Evolutionary conservation across 1,139 yeast genomes (phyloP).

Genomic region (Keqinozyma sinolaborantium): DNA sequence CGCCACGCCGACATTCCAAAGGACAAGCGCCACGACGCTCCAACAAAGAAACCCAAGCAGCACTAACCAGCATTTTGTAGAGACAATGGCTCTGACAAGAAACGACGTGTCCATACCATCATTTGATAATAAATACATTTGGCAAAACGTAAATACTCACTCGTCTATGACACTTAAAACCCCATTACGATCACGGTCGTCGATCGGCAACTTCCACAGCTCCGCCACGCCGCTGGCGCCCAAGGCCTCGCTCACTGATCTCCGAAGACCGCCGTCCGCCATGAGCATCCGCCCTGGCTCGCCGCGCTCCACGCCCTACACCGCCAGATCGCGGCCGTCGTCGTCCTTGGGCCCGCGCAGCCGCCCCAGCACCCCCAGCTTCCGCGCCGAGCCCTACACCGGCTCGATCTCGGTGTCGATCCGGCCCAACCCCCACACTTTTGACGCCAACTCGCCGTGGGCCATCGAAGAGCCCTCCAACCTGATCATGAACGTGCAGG

Average conservation of each 20-base stretch:
- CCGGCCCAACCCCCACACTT: constrained; percentile 49
- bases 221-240: constrained; percentile 5
- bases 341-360: constrained; percentile 33
- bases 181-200: constrained; percentile 22
- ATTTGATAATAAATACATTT: background rate
- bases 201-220: constrained; percentile 13
- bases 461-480: constrained; percentile 32
- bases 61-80: constrained; percentile 3
- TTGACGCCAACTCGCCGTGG: constrained; percentile 37
- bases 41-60: constrained; percentile 1
- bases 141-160: constrained; percentile 1
- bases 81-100: no score
- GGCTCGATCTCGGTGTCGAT: constrained; percentile 52
- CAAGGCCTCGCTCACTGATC: constrained; percentile 5
- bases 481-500: constrained; percentile 46
- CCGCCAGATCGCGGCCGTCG: constrained; percentile 18
- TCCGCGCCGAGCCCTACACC: constrained; percentile 38
- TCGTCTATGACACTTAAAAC: constrained; percentile 9
- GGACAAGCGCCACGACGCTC: constrained; percentile 2
- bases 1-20: constrained; percentile 12
- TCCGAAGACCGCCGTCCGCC: constrained; percentile 3
- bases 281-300: constrained; percentile 2
- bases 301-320: constrained; percentile 1
- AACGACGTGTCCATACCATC: no score
- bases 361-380: constrained; percentile 41